Evolutionary conservation across 2,329 filamentous ascomycete genomes (phyloP).

Genomic region (Epichloe uncinata): DNA sequence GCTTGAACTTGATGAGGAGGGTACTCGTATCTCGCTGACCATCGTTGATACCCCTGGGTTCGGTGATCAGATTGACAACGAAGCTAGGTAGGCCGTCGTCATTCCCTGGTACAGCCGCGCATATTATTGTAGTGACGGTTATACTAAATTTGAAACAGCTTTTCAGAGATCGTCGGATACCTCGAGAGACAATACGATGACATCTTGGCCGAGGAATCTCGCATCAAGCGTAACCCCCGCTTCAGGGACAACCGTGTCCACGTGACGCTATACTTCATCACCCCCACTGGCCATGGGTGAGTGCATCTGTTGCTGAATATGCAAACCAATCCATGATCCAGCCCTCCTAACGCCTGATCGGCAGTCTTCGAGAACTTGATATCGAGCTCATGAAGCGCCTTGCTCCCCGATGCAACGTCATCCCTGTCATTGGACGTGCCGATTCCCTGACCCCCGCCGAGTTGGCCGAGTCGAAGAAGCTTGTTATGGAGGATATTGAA

Average conservation of each 20-base stretch:
- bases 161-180: slow-evolving; percentile 94
- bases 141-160: slow-evolving; percentile 39
- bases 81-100: slow-evolving; percentile 58
- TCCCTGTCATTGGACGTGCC: slow-evolving; percentile 96
- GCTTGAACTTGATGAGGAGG: slow-evolving; percentile 93
- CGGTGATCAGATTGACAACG: slow-evolving; percentile 98
- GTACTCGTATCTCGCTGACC: slow-evolving; percentile 92
- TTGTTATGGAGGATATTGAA: slow-evolving; percentile 99
- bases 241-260: slow-evolving; percentile 99
- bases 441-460: slow-evolving; percentile 94
- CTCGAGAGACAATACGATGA: slow-evolving; percentile 99
- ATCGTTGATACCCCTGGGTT: slow-evolving; percentile 98
- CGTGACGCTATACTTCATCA: slow-evolving; percentile 98
- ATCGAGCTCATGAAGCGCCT: slow-evolving; percentile 99
- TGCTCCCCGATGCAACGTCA: slow-evolving; percentile 95
- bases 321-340: background rate
- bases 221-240: slow-evolving; percentile 99
- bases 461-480: slow-evolving; percentile 97
- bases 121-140: background rate
- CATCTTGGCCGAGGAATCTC: slow-evolving; percentile 96
- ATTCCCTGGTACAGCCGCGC: background rate
- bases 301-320: slow-evolving; percentile 13
- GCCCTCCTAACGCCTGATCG: background rate
- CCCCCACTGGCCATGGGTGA: slow-evolving; percentile 88
- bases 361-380: slow-evolving; percentile 89